Evolutionary conservation across 371 early-diverging fungal species (phyloP), one percentile per base, ranked within the genome.

Genomic region (Syncephalastrum contaminatum): DNA sequence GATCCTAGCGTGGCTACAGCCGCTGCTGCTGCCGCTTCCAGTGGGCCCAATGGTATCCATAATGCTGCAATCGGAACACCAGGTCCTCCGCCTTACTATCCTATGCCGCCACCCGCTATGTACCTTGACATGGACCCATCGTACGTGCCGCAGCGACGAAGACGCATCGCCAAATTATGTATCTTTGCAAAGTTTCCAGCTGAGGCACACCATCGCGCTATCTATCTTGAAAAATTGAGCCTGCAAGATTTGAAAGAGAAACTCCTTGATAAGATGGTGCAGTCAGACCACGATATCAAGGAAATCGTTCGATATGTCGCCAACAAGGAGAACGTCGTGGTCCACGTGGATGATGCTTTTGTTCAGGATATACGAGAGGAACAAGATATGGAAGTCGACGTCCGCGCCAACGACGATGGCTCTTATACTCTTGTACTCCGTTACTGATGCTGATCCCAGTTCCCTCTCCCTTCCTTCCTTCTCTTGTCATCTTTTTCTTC

Each of bases 371-470:
- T 84, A 59, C 54, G 59, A 6, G 84, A 84, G 45, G 80, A 81
- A 54, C 70, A 75, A 44, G 80, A 75, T 51, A 84, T 84, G 73
- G 71, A 67, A 7, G 68, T 83, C 27, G 78, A 77, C 13, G 73
- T 63, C 52, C 65, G 67, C 6, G 55, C 73, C 22, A 68, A 69
- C 43, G 62, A 63, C 21, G 80, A 77, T 59, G 81, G 75, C 8
- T 56, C 59, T 20, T 54, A 70, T 25, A 73, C 74, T 27, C 59
- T 83, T 20, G 63, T 73, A 4, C 66, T 83, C 18, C 72, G 64
- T 22, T 81, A 75, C 51, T 77, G 21, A 19, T 15, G 7, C 21
- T 8, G 7, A 30, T 30, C 30, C 8, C 8, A 22, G 10, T 42
- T 19, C 24, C 45, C n/a, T 18, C 30, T 39, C 42, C 20, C 15